Conservation (phyloP, 2,329 filamentous ascomycete genomes). For the Cladophialophora yegresii region DNA sequence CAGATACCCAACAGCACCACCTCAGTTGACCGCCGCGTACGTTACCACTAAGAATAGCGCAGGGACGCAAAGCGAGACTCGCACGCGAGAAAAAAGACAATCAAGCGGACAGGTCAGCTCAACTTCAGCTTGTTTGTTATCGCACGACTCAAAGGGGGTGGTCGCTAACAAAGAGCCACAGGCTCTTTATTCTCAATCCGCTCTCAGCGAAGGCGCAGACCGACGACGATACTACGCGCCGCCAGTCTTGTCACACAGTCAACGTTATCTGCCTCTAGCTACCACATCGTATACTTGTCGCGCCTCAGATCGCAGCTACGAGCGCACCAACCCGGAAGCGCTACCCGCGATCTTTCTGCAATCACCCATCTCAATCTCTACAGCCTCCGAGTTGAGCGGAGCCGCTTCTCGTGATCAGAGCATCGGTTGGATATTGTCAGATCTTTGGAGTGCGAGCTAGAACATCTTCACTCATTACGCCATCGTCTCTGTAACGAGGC, state of each 20-base stretch:
- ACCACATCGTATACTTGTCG: neutral
- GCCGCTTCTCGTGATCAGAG: neutral
- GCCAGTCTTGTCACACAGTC: neutral
- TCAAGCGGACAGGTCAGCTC: constrained; percentile 6
- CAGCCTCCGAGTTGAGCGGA: neutral
- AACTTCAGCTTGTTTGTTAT: constrained; percentile 11
- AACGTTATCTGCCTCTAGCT: neutral
- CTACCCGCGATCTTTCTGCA: neutral
- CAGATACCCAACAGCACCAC: neutral
- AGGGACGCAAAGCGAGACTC: constrained; percentile 12
- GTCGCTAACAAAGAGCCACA: constrained; percentile 10
- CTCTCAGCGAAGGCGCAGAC: neutral
- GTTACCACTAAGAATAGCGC: constrained; percentile 17
- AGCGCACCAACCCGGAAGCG: neutral
- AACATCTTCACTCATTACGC: neutral
- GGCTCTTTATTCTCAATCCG: constrained; percentile 9
- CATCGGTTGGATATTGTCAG: constrained; percentile 1
- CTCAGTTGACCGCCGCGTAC: neutral
- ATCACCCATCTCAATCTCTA: neutral
- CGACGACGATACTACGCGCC: neutral
- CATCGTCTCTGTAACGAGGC: neutral
- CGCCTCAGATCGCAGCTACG: neutral
- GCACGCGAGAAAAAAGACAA: constrained; percentile 9
- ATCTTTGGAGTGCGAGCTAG: neutral
- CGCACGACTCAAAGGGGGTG: constrained; percentile 22